Evolutionary conservation across 176 grass and related monocot genomes (phyloP).

Genomic region (Carex parvula): DNA sequence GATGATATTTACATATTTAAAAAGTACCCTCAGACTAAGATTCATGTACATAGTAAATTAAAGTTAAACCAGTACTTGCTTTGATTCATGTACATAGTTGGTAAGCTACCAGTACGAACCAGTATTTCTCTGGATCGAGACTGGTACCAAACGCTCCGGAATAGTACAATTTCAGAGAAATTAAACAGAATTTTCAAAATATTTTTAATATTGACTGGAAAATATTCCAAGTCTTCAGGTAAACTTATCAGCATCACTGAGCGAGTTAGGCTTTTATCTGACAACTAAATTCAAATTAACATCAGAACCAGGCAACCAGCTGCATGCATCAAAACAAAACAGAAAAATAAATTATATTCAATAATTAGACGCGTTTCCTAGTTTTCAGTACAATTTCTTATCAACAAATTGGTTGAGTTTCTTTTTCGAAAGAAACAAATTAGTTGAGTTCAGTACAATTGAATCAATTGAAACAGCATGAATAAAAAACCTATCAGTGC

Average conservation of each 20-base stretch:
- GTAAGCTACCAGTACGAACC: not conserved
- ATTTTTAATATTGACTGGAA: not conserved
- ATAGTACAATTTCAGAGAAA: not conserved
- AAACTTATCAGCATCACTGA: not conserved
- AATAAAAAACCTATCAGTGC: not conserved
- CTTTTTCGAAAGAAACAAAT: not conserved
- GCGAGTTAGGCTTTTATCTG: not conserved
- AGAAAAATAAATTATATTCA: not conserved
- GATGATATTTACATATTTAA: no score
- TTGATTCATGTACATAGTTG: not conserved
- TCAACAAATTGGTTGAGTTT: not conserved
- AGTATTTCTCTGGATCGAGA: not conserved
- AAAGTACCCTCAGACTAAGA: no score
- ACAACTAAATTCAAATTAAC: slow-evolving; percentile 9
- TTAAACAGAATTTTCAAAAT: not conserved
- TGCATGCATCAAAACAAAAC: not conserved
- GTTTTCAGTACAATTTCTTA: not conserved
- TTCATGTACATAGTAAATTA: no score
- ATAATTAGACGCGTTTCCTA: not conserved
- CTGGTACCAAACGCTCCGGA: not conserved
- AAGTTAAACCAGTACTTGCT: not conserved
- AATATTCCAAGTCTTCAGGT: not conserved
- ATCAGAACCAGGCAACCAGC: not conserved
- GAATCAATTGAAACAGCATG: not conserved
- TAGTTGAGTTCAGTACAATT: not conserved